Conservation (phyloP, 2,329 filamentous ascomycete genomes). For the Tympanopsis confertula region DNA sequence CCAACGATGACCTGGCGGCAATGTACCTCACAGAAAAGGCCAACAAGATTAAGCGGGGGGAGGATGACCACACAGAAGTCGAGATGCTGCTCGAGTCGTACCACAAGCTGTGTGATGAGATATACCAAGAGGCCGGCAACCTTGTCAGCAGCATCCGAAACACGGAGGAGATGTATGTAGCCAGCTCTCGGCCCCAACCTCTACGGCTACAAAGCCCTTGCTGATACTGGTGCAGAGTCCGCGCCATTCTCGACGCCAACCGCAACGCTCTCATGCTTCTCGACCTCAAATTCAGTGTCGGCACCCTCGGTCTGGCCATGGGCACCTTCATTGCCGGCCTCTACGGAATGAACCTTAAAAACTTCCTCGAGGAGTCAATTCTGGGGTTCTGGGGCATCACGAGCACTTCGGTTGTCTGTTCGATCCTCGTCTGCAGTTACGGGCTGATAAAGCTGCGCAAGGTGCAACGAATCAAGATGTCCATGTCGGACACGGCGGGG, state of each 20-base stretch:
- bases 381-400: slow-evolving; percentile 75
- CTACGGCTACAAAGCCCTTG: slow-evolving; percentile 7
- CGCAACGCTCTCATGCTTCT: slow-evolving; percentile 96
- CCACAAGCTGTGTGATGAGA: slow-evolving; percentile 95
- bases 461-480: slow-evolving; percentile 84
- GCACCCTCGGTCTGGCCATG: slow-evolving; percentile 84
- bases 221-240: slow-evolving; percentile 46
- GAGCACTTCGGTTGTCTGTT: slow-evolving; percentile 57
- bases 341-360: slow-evolving; percentile 99
- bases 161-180: slow-evolving; percentile 86
- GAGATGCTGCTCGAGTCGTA: slow-evolving; percentile 96
- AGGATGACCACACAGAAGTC: slow-evolving; percentile 88
- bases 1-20: slow-evolving; percentile 82
- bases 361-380: slow-evolving; percentile 91
- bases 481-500: slow-evolving; percentile 34
- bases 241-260: slow-evolving; percentile 94
- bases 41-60: slow-evolving; percentile 58
- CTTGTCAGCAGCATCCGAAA: slow-evolving; percentile 90
- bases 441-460: slow-evolving; percentile 73
- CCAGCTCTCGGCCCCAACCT: neutral
- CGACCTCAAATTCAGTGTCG: slow-evolving; percentile 91
- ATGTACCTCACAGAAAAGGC: slow-evolving; percentile 94
- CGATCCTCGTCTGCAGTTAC: slow-evolving; percentile 69
- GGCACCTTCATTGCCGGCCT: slow-evolving; percentile 94
- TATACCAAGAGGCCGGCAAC: slow-evolving; percentile 88